Conservation (phyloP, 352 stramenopile species). For the Globisporangium mamillatum region DNA sequence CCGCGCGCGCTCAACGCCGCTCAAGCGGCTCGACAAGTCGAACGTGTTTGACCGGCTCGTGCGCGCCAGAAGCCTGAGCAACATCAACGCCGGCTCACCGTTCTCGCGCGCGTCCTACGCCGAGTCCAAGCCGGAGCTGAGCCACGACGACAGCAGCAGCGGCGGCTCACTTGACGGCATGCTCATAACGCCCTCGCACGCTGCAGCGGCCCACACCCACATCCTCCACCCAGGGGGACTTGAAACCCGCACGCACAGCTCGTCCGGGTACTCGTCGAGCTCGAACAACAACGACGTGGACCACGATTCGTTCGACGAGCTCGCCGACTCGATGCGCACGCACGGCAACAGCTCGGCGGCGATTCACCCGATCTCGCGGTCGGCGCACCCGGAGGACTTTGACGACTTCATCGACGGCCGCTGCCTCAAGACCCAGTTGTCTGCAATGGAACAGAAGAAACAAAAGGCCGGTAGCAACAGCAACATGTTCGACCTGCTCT, state of each 20-base stretch:
- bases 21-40: conserved; percentile 49
- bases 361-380: conserved; percentile 31
- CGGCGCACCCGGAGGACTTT: conserved; percentile 35
- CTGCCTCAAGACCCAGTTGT: conserved; percentile 52
- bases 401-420: conserved; percentile 64
- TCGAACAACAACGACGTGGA: conserved; percentile 23
- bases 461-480: conserved; percentile 37
- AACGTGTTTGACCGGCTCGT: conserved; percentile 71
- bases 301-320: conserved; percentile 28
- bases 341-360: conserved; percentile 31
- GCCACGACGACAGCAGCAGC: conserved; percentile 24
- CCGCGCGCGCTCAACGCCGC: conserved; percentile 65
- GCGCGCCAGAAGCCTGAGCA: conserved; percentile 52
- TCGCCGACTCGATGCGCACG: conserved; percentile 14
- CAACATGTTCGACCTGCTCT: conserved; percentile 83
- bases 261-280: conserved; percentile 24
- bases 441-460: conserved; percentile 53
- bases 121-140: conserved; percentile 29
- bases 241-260: conserved; percentile 24
- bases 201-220: background rate
- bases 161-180: conserved; percentile 23
- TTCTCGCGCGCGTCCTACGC: conserved; percentile 51
- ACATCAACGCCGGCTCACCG: conserved; percentile 36
- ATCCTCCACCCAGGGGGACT: background rate
- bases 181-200: conserved; percentile 5